Conservation (phyloP, 202 grass and related monocot species). For the Schoenoplectus tabernaemontani region DNA sequence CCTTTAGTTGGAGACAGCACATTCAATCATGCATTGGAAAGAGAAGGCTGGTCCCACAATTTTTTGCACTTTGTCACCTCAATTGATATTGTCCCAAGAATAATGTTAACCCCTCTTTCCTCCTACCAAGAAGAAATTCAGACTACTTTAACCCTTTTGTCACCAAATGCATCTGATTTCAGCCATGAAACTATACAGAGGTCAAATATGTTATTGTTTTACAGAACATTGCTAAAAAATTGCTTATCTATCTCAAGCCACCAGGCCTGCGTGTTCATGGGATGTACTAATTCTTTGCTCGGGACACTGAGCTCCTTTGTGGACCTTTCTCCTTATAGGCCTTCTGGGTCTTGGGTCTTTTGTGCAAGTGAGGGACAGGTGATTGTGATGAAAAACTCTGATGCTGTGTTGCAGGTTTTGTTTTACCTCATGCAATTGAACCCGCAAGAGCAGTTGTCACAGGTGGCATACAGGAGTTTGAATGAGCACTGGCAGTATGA, state of each 20-base stretch:
- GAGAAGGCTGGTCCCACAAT: constrained; percentile 69
- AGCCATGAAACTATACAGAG: constrained; percentile 31
- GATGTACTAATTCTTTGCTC: constrained; percentile 73
- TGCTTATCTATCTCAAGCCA: constrained; percentile 70
- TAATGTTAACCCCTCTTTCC: constrained; percentile 52
- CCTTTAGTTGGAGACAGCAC: constrained; percentile 68
- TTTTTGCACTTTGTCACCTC: constrained; percentile 76
- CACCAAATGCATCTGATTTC: constrained; percentile 43
- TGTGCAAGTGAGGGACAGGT: constrained; percentile 38
- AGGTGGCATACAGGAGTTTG: constrained; percentile 65
- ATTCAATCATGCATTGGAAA: constrained; percentile 65
- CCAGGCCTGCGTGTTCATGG: constrained; percentile 82
- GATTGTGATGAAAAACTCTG: constrained; percentile 52
- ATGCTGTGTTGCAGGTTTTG: constrained; percentile 73
- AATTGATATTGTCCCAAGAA: constrained; percentile 63
- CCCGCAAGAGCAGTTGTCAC: constrained; percentile 48
- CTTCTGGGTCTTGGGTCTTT: constrained; percentile 66
- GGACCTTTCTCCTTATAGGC: constrained; percentile 81
- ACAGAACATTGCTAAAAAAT: constrained; percentile 57
- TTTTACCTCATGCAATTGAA: constrained; percentile 77
- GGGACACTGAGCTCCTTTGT: constrained; percentile 69
- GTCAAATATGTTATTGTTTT: constrained; percentile 42
- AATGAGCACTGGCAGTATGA: constrained; percentile 77
- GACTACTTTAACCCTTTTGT: constrained; percentile 51
- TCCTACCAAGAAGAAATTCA: constrained; percentile 69